Evolutionary conservation across 306 rosid species (phyloP), one percentile per base, ranked within the genome.

Genomic region (Trichosanthes truncata): DNA sequence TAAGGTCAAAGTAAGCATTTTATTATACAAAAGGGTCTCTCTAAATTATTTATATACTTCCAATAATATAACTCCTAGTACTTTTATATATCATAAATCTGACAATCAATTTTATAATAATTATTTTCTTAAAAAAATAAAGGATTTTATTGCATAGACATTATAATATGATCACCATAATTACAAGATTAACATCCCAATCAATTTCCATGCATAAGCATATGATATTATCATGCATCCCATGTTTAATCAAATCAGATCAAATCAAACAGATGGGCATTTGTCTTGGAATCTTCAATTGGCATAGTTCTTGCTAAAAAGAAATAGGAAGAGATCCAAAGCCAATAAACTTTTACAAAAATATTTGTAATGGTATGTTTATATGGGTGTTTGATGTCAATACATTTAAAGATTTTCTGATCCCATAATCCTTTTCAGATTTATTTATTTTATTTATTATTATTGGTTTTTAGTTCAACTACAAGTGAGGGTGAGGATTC

Each of bases 211-310:
- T 17, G 45, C 45, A 49, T 49, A 74, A 10, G 53, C 76, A 41
- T 73, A 74, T 49, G 78, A 18, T 48, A 26, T 48, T 26, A 73
- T 74, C 45, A 74, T 49, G 13, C 78, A 74, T 49, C 14, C 23
- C 78, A 74, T 49, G 78, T 74, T 49, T 74, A 48, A 74, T 74
- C 35, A 49, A 49, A 74, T 49, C 78, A 51, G 45, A 74, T 74
- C 61, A 74, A 18, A 74, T 74, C 45, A 51, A 49, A 49, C 61
- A 51, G 26, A 51, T 29, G 62, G 46, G 62, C 46, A 5, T 51
- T 49, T 51, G 78, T 74, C 61, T 74, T 26, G 31, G 31, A 51
- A 74, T 74, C 78, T 49, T 74, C 61, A 69, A 21, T 29, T 51
- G 23, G 40, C 1, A 6, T 48, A 7, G 10, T 23, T 73, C 77